Conservation (phyloP, 1,139 yeast genomes). For the Yamadazyma pseudoaaseri region DNA sequence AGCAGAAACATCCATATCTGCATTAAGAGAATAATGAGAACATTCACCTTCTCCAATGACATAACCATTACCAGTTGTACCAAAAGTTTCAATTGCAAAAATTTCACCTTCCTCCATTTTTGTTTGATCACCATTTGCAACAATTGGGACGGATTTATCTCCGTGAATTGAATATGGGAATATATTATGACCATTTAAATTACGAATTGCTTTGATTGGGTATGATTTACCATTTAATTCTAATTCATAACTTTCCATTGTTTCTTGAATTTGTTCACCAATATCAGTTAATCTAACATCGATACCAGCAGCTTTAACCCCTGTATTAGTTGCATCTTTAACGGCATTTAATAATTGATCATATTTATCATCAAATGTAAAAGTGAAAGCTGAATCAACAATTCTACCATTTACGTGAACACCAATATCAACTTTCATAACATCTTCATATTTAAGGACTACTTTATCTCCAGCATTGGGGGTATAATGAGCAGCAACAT, state of each 20-base stretch:
- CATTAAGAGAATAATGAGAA: slow-evolving; percentile 81
- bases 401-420: slow-evolving; percentile 96
- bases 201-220: slow-evolving; percentile 86
- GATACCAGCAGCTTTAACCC: slow-evolving; percentile 89
- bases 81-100: slow-evolving; percentile 97
- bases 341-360: slow-evolving; percentile 82
- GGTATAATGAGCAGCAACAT: slow-evolving; percentile 96
- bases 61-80: slow-evolving; percentile 92
- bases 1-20: slow-evolving; percentile 39
- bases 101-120: slow-evolving; percentile 99
- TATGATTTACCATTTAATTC: slow-evolving; percentile 83
- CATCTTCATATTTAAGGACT: slow-evolving; percentile 79
- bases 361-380: slow-evolving; percentile 82
- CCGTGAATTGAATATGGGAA: slow-evolving; percentile 83
- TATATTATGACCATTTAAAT: slow-evolving; percentile 93
- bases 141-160: slow-evolving; percentile 95
- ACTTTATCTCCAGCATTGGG: slow-evolving; percentile 94
- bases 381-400: slow-evolving; percentile 93
- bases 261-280: slow-evolving; percentile 95
- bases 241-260: slow-evolving; percentile 94
- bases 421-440: slow-evolving; percentile 96
- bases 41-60: slow-evolving; percentile 88
- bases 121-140: slow-evolving; percentile 87
- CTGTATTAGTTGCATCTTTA: slow-evolving; percentile 89
- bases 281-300: slow-evolving; percentile 94